These are phyloP conservation scores for Madurella fahalii DNA, from an alignment of 2,329 filamentous ascomycete genomes.

Conservation along the genomic window DNA sequence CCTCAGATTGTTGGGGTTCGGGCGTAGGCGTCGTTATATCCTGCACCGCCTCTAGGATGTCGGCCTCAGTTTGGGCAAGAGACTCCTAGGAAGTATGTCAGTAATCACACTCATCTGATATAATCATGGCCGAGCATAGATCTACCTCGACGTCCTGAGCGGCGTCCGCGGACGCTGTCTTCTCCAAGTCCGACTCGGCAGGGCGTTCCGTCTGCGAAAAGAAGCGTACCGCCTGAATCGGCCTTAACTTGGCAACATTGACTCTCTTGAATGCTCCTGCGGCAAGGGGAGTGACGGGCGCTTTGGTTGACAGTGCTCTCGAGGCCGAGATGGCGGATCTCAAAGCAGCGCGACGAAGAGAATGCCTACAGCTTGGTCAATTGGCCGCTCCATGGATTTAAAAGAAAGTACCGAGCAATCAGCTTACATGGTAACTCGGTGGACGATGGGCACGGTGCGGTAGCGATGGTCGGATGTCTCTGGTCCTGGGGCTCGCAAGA, in stretches of 20 bases:
- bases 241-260: constrained; percentile 10
- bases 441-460: not conserved
- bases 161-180: constrained; percentile 1
- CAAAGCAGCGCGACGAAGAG: constrained; percentile 32
- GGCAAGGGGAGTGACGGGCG: constrained; percentile 24
- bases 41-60: constrained; percentile 19
- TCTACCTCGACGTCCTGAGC: constrained; percentile 10
- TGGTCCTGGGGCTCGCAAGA: too few relatives aligned
- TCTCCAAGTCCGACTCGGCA: constrained; percentile 2
- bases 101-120: not conserved
- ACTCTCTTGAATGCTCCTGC: constrained; percentile 8
- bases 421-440: constrained; percentile 6
- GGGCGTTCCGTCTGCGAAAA: constrained; percentile 30
- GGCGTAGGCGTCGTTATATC: not conserved
- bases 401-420: not conserved
- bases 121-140: not conserved
- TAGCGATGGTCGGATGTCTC: not conserved
- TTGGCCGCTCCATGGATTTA: not conserved
- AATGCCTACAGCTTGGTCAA: constrained; percentile 28
- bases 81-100: constrained; percentile 4
- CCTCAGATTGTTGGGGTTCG: not conserved
- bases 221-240: constrained; percentile 25
- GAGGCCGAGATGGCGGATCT: constrained; percentile 32
- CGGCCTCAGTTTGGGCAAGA: constrained; percentile 6
- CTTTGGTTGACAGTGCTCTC: constrained; percentile 24